Evolutionary conservation across 805 yeast species (phyloP), one percentile per base, ranked within the genome.

Genomic region (Tetrapisispora fleetii): DNA sequence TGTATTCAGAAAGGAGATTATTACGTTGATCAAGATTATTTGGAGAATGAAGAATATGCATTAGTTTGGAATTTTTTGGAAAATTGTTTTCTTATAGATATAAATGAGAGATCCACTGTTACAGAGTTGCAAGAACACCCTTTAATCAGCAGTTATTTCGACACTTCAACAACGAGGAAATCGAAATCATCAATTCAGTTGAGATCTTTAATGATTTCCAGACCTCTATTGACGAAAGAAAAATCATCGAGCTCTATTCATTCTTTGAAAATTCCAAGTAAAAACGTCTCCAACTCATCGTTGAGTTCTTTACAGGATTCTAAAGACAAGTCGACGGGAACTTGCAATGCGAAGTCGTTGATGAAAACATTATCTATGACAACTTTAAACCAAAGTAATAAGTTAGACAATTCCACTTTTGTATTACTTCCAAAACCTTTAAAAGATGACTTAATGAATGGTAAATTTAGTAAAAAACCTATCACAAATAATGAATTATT

Each of bases 1-100:
- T 85, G 86, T 35, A 82, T 83, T n/a, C 49, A 59, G 21, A 68
- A 60, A 14, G 79, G 75, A n/a, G 83, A 83, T 50, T 81, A 70
- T 57, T 67, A 70, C 48, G 79, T 79, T 53, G 83, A 79, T 50
- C 84, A 85, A 18, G 74, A 70, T 13, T 77, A 74, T 54, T 76
- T 78, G 59, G 78, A 84, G 45, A 72, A 79, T 18, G 72, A 80
- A 11, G 48, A 53, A 24, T 54, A 46, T n/a, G 57, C 57, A 2
- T 67, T 67, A 11, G 82, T 83, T 33, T 74, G 74, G 58, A 75
- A 76, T 49, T 80, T 83, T 54, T 67, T 83, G n/a, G 53, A 62
- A 5, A 52, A 60, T 22, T 82, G 88, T 56, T 74, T 83, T 49
- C 58, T 53, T 7, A 58, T 71, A 8, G 74, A 78, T 52, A 71